These are phyloP conservation scores for Athelia psychrophila DNA, from an alignment of 1,284 basidiomycete species.

Conservation along the genomic window DNA sequence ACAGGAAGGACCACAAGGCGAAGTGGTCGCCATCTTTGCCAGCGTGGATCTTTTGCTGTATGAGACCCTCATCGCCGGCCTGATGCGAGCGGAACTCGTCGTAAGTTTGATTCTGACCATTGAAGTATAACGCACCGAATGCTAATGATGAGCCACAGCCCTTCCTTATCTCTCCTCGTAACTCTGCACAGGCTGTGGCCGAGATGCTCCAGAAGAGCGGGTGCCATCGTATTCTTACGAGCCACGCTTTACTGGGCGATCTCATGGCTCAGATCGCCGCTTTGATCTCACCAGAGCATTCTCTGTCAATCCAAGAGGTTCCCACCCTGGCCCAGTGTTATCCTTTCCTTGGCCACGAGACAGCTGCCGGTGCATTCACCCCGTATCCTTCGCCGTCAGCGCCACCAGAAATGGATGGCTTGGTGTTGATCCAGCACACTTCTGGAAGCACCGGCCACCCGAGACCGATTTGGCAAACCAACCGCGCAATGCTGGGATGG, in stretches of 20 bases:
- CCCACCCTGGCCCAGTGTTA: conserved; percentile 25
- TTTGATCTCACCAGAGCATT: conserved; percentile 6
- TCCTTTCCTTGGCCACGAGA: conserved; percentile 26
- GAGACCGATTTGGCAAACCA: conserved; percentile 21
- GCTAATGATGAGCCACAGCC: conserved; percentile 12
- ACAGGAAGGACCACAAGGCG: conserved; percentile 9
- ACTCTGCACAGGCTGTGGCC: conserved; percentile 28
- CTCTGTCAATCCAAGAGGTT: conserved; percentile 27
- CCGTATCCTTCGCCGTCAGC: conserved; percentile 18
- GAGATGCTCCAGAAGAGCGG: conserved; percentile 28
- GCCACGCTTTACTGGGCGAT: conserved; percentile 17
- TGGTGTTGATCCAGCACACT: conserved; percentile 19
- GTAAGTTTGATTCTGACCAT: conserved; percentile 16
- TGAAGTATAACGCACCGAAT: conserved; percentile 5
- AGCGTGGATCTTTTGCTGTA: conserved; percentile 19
- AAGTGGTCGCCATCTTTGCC: conserved; percentile 17
- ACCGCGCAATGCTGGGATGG: neutral
- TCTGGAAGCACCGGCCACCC: conserved; percentile 27
- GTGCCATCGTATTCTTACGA: conserved; percentile 28
- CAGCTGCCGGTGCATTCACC: conserved; percentile 13
- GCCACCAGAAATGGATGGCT: neutral
- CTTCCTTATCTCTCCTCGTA: conserved; percentile 34
- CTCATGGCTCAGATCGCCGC: conserved; percentile 22
- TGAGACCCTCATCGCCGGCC: conserved; percentile 17
- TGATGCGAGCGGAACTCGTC: conserved; percentile 18